phyloP scores from a whole-genome alignment of 2,329 filamentous ascomycete species.

The Stachybotrys chartarum region DNA sequence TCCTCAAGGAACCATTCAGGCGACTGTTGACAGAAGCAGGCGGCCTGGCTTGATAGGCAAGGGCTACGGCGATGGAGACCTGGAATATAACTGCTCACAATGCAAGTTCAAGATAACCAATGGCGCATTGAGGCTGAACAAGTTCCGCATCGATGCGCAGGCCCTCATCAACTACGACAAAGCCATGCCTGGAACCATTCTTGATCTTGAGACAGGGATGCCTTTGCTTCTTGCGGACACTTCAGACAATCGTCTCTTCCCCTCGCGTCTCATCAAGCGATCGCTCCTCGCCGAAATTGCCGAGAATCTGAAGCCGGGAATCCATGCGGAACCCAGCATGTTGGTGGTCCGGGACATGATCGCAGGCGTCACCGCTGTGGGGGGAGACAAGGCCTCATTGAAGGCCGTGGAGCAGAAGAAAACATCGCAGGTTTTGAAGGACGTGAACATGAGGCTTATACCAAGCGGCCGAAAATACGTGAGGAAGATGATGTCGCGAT shows the following conservation, averaged over 20 bases:
- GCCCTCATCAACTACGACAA: conserved; percentile 30
- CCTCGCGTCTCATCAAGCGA: conserved; percentile 48
- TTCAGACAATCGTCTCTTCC: conserved; percentile 36
- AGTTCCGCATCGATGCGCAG: conserved; percentile 49
- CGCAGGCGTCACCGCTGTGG: conserved; percentile 23
- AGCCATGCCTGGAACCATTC: conserved; percentile 55
- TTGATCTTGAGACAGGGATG: conserved; percentile 36
- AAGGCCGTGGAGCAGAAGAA: neutral
- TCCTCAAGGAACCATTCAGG: neutral
- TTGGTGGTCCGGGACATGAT: conserved; percentile 42
- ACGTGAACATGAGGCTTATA: conserved; percentile 12
- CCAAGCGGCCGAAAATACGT: neutral
- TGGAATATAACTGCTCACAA: conserved; percentile 38
- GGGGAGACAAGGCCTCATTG: conserved; percentile 5
- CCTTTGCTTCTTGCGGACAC: neutral
- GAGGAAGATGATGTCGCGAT: conserved; percentile 61
- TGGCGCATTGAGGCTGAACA: conserved; percentile 47
- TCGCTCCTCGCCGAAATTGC: conserved; percentile 35
- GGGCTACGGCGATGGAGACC: conserved; percentile 55
- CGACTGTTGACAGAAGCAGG: neutral
- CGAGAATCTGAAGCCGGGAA: conserved; percentile 24
- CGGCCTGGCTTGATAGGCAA: conserved; percentile 32
- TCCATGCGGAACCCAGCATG: conserved; percentile 33
- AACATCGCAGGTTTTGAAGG: neutral
- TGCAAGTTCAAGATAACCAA: conserved; percentile 48